These are phyloP conservation scores for Eleusine indica DNA, from an alignment of 176 grass and related monocot genomes.

Conservation along the genomic window DNA sequence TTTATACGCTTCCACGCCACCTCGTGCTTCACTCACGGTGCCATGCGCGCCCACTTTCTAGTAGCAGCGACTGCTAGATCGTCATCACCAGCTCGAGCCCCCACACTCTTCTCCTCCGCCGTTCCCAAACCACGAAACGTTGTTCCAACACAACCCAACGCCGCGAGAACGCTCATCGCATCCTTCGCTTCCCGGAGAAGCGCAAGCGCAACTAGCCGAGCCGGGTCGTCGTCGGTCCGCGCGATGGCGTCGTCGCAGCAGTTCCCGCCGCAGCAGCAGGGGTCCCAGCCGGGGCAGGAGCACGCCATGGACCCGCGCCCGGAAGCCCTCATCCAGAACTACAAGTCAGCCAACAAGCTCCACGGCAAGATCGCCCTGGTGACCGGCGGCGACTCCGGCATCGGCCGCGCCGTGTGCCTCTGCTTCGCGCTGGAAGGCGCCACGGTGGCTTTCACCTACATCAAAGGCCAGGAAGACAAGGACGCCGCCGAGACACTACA, in stretches of 20 bases:
- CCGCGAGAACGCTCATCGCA: background rate
- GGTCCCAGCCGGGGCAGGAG: slow-evolving; percentile 64
- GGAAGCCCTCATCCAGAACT: slow-evolving; percentile 42
- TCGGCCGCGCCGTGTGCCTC: slow-evolving; percentile 80
- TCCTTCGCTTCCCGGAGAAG: background rate
- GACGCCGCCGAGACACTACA: slow-evolving; percentile 68
- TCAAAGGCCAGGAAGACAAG: slow-evolving; percentile 61
- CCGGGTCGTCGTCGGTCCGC: background rate
- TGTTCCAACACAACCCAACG: background rate
- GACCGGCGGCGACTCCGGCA: slow-evolving; percentile 88
- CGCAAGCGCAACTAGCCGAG: too few relatives aligned
- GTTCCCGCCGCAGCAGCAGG: slow-evolving; percentile 67
- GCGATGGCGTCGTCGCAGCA: slow-evolving; percentile 61
- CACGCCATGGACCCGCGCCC: slow-evolving; percentile 68
- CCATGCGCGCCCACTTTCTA: slow-evolving; percentile 29
- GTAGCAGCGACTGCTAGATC: background rate
- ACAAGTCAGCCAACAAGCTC: slow-evolving; percentile 72
- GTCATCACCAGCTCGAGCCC: background rate
- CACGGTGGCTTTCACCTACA: slow-evolving; percentile 75
- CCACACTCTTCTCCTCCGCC: background rate
- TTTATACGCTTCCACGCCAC: slow-evolving; percentile 19
- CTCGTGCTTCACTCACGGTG: slow-evolving; percentile 2
- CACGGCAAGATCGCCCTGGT: slow-evolving; percentile 82
- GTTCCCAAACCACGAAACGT: background rate
- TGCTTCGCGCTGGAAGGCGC: slow-evolving; percentile 80